These are phyloP conservation scores for Penicillium verhagenii DNA, from an alignment of 495 filamentous ascomycete species.

Conservation along the genomic window DNA sequence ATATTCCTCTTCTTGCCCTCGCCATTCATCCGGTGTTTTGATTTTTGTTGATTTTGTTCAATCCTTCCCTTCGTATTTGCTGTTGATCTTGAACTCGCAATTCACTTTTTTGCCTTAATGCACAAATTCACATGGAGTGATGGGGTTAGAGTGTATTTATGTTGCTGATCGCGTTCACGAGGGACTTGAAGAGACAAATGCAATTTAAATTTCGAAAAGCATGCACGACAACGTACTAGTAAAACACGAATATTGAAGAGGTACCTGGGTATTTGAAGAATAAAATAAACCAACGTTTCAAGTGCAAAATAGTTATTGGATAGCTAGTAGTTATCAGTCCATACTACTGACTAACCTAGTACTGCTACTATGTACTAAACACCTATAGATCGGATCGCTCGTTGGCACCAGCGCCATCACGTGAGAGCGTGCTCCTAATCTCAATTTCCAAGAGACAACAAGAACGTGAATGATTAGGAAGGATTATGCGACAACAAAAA, in stretches of 20 bases:
- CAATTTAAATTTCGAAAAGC: conserved; percentile 9
- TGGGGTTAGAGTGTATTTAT: conserved; percentile 10
- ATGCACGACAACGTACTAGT: no score
- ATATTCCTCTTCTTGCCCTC: conserved; percentile 12
- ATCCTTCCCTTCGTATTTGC: neutral
- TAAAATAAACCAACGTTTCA: no score
- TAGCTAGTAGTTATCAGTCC: no score
- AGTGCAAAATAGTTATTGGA: no score
- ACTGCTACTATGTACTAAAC: no score
- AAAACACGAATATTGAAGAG: no score
- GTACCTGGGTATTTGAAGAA: no score
- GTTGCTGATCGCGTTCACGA: conserved; percentile 8
- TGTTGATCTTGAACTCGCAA: neutral
- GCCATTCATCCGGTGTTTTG: conserved; percentile 25
- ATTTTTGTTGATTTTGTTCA: conserved; percentile 7
- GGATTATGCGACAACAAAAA: neutral
- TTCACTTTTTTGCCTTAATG: conserved; percentile 4
- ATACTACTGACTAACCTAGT: no score
- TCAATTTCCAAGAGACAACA: conserved; percentile 2
- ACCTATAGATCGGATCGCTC: conserved; percentile 18
- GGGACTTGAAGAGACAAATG: conserved; percentile 16
- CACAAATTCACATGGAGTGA: conserved; percentile 16
- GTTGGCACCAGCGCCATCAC: conserved; percentile 29
- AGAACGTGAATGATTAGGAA: neutral
- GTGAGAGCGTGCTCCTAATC: conserved; percentile 15